Evolutionary conservation across 179 eudicot species (phyloP), one percentile per base, ranked within the genome.

Genomic region (Gypsophila paniculata): DNA sequence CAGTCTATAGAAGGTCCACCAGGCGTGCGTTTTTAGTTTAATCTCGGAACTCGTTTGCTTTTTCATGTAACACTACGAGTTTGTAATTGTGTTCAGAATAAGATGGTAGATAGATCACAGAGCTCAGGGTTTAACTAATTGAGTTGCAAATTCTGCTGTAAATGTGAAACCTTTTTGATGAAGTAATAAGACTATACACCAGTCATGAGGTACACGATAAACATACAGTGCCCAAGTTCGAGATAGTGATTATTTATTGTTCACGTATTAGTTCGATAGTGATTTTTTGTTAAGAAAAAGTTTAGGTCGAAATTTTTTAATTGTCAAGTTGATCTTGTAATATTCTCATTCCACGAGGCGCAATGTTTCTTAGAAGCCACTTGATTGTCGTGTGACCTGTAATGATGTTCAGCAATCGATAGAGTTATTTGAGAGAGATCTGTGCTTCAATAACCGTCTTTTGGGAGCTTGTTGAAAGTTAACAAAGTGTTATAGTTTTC

Each of bases 1-100:
- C 75, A 81, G 61, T 77, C 78, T 1, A 74, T 70, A n/a, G 76
- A 82, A 73, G 68, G 63, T 60, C 75, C 72, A 72, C 81, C 83
- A n/a, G 66, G 58, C 76, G 34, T 72, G 58, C 78, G 36, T 49
- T 32, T 70, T 23, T 18, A 12, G 55, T 29, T 36, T 12, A 12
- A 8, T 63, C 19, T 39, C 8, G 58, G 12, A 69, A 25, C 44
- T 72, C 72, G 67, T 61, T 36, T 49, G 6, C 14, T 60, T 23
- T 25, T 63, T 42, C 46, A 17, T 34, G 49, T 54, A 46, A 34
- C 48, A 25, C 74, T 17, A 44, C 14, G 23, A 61, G n/a, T 19
- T 42, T 69, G 70, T 73, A 61, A 10, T 22, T 59, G 34, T 29
- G 18, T 14, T 68, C 57, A 44, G 77, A 73, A 78, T 74, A 78